A percentile compares a stretch with the other conserved stretches of the same genome.
Conservation (phyloP, 1,284 basidiomycete species). For the Microbotryum scabiosae region DNA sequence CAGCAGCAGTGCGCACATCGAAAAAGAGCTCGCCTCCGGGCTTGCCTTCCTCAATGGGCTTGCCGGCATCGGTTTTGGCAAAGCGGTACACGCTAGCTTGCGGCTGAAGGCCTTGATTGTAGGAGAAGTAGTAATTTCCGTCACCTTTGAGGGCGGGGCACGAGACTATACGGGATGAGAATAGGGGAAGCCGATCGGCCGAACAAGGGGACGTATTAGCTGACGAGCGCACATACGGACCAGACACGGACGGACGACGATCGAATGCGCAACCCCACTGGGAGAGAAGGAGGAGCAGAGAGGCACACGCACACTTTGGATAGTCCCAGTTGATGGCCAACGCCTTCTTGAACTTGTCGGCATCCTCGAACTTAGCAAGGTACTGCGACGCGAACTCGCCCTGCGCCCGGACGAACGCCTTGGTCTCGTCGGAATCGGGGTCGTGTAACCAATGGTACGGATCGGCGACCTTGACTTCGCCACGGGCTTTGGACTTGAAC, state of each 20-base stretch:
- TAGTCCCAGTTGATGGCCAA: conserved; percentile 60
- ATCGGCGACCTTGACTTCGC: conserved; percentile 55
- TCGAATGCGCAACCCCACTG: neutral
- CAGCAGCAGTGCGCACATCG: conserved; percentile 47
- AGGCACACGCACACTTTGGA: conserved; percentile 49
- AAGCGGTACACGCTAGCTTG: conserved; percentile 56
- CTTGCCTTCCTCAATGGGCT: conserved; percentile 46
- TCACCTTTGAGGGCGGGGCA: conserved; percentile 54
- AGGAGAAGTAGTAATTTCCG: conserved; percentile 55
- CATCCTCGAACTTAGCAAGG: conserved; percentile 55
- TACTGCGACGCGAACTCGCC: conserved; percentile 53
- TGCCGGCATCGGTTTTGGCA: conserved; percentile 50
- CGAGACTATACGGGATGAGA: conserved; percentile 23
- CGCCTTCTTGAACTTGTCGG: conserved; percentile 51
- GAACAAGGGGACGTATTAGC: neutral
- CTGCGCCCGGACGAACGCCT: conserved; percentile 56
- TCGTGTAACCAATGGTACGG: conserved; percentile 50
- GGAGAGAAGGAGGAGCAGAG: neutral
- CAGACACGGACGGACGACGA: no score
- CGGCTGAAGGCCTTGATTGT: conserved; percentile 32
- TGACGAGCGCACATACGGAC: neutral
- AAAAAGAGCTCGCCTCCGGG: conserved; percentile 60
- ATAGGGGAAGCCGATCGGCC: neutral
- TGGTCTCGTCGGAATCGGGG: conserved; percentile 50
- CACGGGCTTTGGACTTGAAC: conserved; percentile 56